Evolutionary conservation across 2,329 filamentous ascomycete genomes (phyloP).

Genomic region (Diplodia scrobiculata): DNA sequence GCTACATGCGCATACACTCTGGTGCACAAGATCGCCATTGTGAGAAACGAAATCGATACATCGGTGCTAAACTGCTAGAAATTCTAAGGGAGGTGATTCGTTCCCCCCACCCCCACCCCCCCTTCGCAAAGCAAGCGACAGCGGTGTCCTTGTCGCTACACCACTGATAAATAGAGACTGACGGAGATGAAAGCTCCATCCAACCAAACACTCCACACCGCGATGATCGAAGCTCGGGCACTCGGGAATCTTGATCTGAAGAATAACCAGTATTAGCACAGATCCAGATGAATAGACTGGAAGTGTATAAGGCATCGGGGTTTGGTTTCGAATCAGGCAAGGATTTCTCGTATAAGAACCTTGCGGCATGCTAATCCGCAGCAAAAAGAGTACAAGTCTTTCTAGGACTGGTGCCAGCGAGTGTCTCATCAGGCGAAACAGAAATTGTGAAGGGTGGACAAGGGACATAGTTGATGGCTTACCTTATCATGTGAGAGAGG

Average conservation of each 20-base stretch:
- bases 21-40: not conserved
- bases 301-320: no score
- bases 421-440: slow-evolving; percentile 54
- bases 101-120: no score
- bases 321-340: slow-evolving; percentile 13
- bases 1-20: not conserved
- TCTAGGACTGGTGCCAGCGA: slow-evolving; percentile 63
- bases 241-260: not conserved
- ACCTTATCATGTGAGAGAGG: not conserved
- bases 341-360: slow-evolving; percentile 32
- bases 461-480: not conserved
- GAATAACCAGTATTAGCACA: not conserved
- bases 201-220: not conserved
- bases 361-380: slow-evolving; percentile 54
- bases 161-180: not conserved
- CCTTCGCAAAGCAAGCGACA: not conserved
- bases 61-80: not conserved
- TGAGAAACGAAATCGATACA: slow-evolving; percentile 4
- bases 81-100: not conserved
- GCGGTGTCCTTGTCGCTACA: not conserved
- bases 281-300: not conserved
- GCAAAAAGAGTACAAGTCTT: slow-evolving; percentile 57
- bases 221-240: not conserved
- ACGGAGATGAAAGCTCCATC: no score
- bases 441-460: no score